Evolutionary conservation across 2,329 filamentous ascomycete genomes (phyloP).

Genomic region (Alternaria viburni): DNA sequence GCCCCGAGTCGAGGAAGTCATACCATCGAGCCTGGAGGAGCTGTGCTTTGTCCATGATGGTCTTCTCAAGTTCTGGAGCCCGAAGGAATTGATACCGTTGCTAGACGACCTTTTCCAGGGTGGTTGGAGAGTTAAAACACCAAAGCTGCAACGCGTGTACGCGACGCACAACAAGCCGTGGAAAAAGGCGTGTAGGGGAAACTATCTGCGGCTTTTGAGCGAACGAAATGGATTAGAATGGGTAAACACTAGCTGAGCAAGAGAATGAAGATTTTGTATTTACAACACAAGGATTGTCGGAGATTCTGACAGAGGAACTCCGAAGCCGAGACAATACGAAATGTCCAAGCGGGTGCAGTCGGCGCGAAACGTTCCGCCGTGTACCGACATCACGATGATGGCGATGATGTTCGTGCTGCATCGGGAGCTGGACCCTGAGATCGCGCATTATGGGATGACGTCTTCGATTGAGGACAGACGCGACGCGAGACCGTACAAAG

Average conservation of each 20-base stretch:
- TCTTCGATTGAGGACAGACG: constrained; percentile 5
- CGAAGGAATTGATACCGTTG: background rate
- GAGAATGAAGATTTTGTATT: background rate
- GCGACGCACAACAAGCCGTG: background rate
- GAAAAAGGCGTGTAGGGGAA: too few species aligned
- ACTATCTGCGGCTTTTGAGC: background rate
- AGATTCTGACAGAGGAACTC: background rate
- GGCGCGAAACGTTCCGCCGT: background rate
- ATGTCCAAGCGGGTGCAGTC: background rate
- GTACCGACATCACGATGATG: constrained; percentile 7
- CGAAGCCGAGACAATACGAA: constrained; percentile 1
- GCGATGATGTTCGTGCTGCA: constrained; percentile 4
- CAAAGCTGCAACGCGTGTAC: background rate
- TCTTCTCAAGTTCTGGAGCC: background rate
- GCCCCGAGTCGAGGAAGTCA: background rate
- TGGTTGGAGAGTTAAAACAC: background rate
- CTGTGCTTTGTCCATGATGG: background rate
- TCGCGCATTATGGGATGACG: constrained; percentile 7
- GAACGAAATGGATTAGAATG: background rate
- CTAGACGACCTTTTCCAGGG: background rate
- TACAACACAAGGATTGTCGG: background rate
- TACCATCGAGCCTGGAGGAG: background rate
- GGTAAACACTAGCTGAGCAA: background rate
- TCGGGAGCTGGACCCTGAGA: constrained; percentile 13
- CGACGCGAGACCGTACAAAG: background rate